Evolutionary conservation across 2,329 filamentous ascomycete species (phyloP).

Genomic region (Phoma sp.): DNA sequence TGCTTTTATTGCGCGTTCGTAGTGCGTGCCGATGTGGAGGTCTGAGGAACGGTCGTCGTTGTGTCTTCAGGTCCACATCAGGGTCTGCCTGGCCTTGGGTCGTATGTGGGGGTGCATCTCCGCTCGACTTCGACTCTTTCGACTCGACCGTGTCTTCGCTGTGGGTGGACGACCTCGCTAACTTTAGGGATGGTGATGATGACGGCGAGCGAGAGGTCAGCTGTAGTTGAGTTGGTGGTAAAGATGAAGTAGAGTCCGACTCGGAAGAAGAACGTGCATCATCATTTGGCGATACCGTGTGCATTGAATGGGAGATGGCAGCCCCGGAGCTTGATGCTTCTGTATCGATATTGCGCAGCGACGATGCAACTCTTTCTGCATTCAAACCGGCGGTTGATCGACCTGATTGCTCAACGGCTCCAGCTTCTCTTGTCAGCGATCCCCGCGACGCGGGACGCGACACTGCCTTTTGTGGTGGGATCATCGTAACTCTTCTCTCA

Average conservation of each 20-base stretch:
- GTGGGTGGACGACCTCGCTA: conserved; percentile 6
- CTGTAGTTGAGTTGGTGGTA: background rate
- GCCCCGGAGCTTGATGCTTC: conserved; percentile 1
- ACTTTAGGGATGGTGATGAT: background rate
- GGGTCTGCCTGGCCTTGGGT: background rate
- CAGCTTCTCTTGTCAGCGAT: conserved; percentile 15
- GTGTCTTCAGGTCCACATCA: background rate
- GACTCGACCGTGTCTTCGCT: conserved; percentile 17
- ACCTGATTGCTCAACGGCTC: conserved; percentile 30
- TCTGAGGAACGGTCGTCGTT: conserved; percentile 10
- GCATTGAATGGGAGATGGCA: conserved; percentile 1
- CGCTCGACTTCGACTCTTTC: conserved; percentile 3
- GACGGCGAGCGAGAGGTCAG: conserved; percentile 1
- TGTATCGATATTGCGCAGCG: conserved; percentile 18
- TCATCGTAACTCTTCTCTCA: conserved; percentile 29
- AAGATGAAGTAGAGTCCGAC: background rate
- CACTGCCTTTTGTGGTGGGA: conserved; percentile 24
- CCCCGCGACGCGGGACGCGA: conserved; percentile 24
- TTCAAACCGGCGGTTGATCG: conserved; percentile 26
- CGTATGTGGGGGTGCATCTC: conserved; percentile 1
- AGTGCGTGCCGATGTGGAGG: conserved; percentile 24
- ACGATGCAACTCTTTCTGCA: conserved; percentile 30
- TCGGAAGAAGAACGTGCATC: background rate
- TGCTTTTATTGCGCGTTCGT: conserved; percentile 22
- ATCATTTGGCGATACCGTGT: background rate